phyloP scores from a whole-genome alignment of 1,284 basidiomycete genomes.

The Sanghuangporus sanghuang region DNA sequence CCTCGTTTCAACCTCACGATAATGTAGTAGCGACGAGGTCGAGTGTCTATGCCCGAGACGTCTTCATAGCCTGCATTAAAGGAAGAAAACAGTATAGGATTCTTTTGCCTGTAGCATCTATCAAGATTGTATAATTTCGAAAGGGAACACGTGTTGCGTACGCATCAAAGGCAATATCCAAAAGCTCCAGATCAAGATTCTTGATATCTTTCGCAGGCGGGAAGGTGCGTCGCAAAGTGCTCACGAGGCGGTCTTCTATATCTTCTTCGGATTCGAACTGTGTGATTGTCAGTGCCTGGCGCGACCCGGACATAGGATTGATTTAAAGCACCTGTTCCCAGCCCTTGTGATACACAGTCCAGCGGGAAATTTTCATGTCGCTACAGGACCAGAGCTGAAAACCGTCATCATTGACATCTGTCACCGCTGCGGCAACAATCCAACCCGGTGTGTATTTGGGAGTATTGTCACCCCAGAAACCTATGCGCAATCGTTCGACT shows the following conservation, averaged over 20 bases:
- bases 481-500: conserved; percentile 1
- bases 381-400: conserved; percentile 19
- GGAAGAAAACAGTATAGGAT: conserved; percentile 58
- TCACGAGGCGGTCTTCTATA: neutral
- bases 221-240: neutral
- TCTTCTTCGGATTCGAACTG: conserved; percentile 16
- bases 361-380: conserved; percentile 16
- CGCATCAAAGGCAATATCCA: conserved; percentile 17
- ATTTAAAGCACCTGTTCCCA: conserved; percentile 17
- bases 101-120: conserved; percentile 3
- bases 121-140: neutral
- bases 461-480: conserved; percentile 3
- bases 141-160: neutral
- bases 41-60: conserved; percentile 34
- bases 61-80: conserved; percentile 53
- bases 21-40: conserved; percentile 58
- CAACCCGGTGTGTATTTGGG: conserved; percentile 10
- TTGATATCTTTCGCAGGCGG: neutral
- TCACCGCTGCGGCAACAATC: conserved; percentile 4
- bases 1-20: conserved; percentile 44
- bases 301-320: neutral
- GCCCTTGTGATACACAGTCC: conserved; percentile 18
- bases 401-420: conserved; percentile 3
- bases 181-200: conserved; percentile 15
- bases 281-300: neutral